Percentiles rank a stretch among this genome's conserved stretches.
These are phyloP conservation scores for Thielaviopsis populi DNA, from an alignment of 2,329 filamentous ascomycete genomes.

Conservation along the genomic window DNA sequence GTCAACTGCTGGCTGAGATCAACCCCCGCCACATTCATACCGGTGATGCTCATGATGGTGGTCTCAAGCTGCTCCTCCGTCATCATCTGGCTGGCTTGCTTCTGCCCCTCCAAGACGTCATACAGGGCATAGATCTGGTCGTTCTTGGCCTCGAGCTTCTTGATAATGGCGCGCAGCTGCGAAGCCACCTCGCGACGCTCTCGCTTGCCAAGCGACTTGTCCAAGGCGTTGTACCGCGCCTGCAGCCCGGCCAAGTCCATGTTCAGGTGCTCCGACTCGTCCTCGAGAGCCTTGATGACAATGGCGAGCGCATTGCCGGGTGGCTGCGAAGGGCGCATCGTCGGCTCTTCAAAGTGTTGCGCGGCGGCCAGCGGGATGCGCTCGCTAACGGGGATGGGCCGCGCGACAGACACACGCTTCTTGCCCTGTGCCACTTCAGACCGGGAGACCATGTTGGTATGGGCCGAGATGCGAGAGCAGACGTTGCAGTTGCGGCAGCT, in stretches of 20 bases:
- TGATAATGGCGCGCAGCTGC: conserved; percentile 46
- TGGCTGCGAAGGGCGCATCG: conserved; percentile 50
- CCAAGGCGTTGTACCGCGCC: conserved; percentile 47
- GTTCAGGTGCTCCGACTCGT: conserved; percentile 66
- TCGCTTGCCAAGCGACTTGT: conserved; percentile 50
- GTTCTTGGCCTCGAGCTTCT: conserved; percentile 54
- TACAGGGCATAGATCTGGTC: conserved; percentile 72
- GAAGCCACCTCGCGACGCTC: conserved; percentile 46
- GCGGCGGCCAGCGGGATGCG: conserved; percentile 23
- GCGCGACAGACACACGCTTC: conserved; percentile 46
- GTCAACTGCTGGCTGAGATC: conserved; percentile 30
- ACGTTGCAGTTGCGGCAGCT: conserved; percentile 42
- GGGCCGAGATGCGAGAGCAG: conserved; percentile 38
- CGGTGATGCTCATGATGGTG: conserved; percentile 43
- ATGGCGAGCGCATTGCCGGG: conserved; percentile 60
- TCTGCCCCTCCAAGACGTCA: conserved; percentile 71
- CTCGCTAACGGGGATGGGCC: conserved; percentile 52
- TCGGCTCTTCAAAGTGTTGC: conserved; percentile 31
- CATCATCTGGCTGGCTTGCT: conserved; percentile 47
- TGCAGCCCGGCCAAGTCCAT: conserved; percentile 49
- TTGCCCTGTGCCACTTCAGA: conserved; percentile 30
- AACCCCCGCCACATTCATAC: conserved; percentile 27
- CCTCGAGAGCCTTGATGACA: conserved; percentile 69
- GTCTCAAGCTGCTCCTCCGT: conserved; percentile 47
- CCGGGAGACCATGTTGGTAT: conserved; percentile 26